Evolutionary conservation across 345 rosid genomes (phyloP).

Genomic region (Salix arbutifolia): DNA sequence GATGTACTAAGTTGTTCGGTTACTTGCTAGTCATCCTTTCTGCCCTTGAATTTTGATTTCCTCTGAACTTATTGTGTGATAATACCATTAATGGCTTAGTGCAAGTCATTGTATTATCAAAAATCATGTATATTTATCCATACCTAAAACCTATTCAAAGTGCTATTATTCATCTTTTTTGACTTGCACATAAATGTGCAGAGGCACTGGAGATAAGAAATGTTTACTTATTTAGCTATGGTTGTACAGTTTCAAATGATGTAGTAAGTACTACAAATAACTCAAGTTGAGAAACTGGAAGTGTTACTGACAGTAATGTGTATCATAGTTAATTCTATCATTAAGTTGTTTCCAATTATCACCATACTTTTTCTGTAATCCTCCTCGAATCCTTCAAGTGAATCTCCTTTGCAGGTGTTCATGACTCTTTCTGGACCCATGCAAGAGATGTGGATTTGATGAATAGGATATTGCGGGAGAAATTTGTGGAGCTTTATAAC

Average conservation of each 20-base stretch:
- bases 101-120: no score
- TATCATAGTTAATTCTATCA: neutral
- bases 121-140: neutral
- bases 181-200: neutral
- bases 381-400: slow-evolving; percentile 1
- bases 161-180: neutral
- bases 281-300: neutral
- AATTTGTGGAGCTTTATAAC: slow-evolving; percentile 87
- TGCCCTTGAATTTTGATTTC: neutral
- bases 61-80: no score
- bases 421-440: slow-evolving; percentile 99
- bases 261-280: neutral
- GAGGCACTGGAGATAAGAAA: neutral
- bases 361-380: neutral
- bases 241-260: neutral
- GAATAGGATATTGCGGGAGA: slow-evolving; percentile 81
- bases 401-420: slow-evolving; percentile 62
- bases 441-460: slow-evolving; percentile 88
- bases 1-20: neutral
- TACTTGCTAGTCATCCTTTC: neutral
- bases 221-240: no score
- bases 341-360: neutral
- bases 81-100: no score
- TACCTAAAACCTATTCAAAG: neutral
- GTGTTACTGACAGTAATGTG: neutral